Conservation (phyloP, 371 early-diverging fungal species). For the Mortierella sp. region DNA sequence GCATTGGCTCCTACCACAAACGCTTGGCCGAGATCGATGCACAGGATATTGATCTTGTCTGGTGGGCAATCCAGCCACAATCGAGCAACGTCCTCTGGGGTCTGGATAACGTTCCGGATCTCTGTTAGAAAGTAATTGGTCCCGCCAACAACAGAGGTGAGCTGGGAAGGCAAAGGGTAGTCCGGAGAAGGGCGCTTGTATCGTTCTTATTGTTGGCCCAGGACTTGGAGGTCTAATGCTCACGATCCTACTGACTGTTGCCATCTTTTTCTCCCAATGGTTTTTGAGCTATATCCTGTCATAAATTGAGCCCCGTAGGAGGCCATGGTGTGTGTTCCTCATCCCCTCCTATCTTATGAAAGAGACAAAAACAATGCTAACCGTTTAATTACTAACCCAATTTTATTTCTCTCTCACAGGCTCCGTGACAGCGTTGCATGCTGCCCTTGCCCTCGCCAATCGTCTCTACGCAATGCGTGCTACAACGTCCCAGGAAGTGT, state of each 20-base stretch:
- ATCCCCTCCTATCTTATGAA: background rate
- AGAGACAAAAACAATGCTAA: background rate
- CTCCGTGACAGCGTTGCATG: background rate
- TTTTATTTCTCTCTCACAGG: background rate
- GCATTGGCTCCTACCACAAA: too few species aligned
- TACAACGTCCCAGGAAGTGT: background rate
- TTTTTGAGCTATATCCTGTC: background rate
- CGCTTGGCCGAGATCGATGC: too few species aligned
- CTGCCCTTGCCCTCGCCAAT: background rate
- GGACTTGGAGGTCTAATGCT: constrained; percentile 8
- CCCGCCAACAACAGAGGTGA: too few species aligned
- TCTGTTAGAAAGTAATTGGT: too few species aligned
- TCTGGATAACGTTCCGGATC: too few species aligned
- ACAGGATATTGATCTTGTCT: too few species aligned
- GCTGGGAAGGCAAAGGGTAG: too few species aligned
- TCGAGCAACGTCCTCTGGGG: too few species aligned
- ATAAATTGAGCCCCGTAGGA: background rate
- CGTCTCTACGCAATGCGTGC: background rate
- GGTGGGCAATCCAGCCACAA: too few species aligned
- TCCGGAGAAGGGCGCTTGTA: too few species aligned
- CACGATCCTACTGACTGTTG: background rate
- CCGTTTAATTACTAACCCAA: background rate
- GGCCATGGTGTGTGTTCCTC: background rate
- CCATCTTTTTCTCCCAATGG: background rate
- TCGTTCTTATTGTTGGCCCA: constrained; percentile 10